phyloP scores from a whole-genome alignment of 2,329 filamentous ascomycete species.

The Sodiomyces alkalinus region DNA sequence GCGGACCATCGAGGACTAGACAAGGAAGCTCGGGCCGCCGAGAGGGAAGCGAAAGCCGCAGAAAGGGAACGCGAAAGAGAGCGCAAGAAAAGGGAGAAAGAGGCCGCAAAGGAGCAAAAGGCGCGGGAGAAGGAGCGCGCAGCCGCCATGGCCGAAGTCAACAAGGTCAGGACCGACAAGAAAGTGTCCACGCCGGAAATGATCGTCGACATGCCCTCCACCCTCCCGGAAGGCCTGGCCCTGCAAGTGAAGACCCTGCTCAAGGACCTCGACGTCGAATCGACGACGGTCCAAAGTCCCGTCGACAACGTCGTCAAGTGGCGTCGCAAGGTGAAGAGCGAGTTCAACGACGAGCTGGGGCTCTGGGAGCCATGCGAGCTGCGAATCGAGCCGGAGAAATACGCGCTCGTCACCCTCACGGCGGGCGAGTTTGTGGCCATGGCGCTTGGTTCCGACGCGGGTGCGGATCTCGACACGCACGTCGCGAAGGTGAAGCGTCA shows the following conservation, averaged over 20 bases:
- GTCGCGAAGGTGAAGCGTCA: conserved; percentile 36
- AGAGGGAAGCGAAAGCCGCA: conserved; percentile 28
- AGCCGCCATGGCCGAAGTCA: conserved; percentile 55
- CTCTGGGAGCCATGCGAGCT: conserved; percentile 48
- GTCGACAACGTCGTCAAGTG: conserved; percentile 45
- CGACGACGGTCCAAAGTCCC: conserved; percentile 26
- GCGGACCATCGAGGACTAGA: conserved; percentile 18
- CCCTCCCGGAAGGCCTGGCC: conserved; percentile 31
- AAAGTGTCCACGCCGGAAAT: conserved; percentile 61
- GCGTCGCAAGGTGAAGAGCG: conserved; percentile 51
- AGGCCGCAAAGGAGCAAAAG: conserved; percentile 45
- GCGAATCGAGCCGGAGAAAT: conserved; percentile 39
- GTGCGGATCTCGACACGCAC: conserved; percentile 40
- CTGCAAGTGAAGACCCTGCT: conserved; percentile 36
- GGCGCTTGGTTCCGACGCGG: conserved; percentile 28
- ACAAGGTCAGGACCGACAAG: conserved; percentile 59
- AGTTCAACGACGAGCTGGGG: conserved; percentile 43
- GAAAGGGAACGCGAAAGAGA: conserved; percentile 39
- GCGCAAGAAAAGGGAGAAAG: conserved; percentile 38
- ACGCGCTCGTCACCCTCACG: conserved; percentile 45
- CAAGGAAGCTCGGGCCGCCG: no score
- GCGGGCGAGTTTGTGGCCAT: conserved; percentile 53
- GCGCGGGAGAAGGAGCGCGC: conserved; percentile 46
- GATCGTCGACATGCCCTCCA: conserved; percentile 54
- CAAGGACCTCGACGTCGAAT: conserved; percentile 30